Evolutionary conservation across 345 rosid species (phyloP), one percentile per base, ranked within the genome.

Genomic region (Populus alba): DNA sequence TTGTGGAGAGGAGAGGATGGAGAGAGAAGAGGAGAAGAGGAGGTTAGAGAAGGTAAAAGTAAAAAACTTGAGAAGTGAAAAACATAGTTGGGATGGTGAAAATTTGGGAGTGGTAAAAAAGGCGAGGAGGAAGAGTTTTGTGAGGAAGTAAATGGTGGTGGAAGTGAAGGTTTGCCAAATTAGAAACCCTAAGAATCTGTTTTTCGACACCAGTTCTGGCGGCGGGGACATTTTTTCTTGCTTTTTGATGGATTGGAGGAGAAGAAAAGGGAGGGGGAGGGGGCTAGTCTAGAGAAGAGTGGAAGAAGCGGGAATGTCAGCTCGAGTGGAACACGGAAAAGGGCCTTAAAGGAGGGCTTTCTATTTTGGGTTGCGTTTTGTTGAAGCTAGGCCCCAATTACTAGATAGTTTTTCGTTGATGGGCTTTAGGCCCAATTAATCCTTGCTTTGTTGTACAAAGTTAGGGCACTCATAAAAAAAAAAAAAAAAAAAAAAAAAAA

Each of bases 151-250:
- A 75, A 91, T 80, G 62, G 79, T 68, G 17, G 91, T 70, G 13
- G 93, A 86, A 57, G 87, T 76, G 8, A 94, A 87, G 3, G 92
- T 88, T 53, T 94, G 94, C 98, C 95, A 91, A 43, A 92, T 90
- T 11, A 92, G 77, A 71, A 92, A 94, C 75, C 94, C 94, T 25
- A 83, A 67, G 38, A 85, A 85, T 5, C 95, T 86, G 68, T 87
- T 86, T 77, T 83, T 86, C 27, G 85, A 85, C 4, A 91, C 84
- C 73, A 81, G 35, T 57, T 86, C 90, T 33, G 91, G 80, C 9
- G 74, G 22, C 2, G 55, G 73, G 0, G 75, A 45, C 43, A n/a
- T 67, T 75, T 45, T 71, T 17, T 29, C 22, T 4, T 9, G 8
- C 16, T 13, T 75, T 8, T 41, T 22, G 51, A 47, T 12, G 51